A percentile compares a stretch with the other conserved stretches of the same genome.
phyloP scores from a whole-genome alignment of 371 early-diverging fungal genomes.

The Rhizopus delemar region DNA sequence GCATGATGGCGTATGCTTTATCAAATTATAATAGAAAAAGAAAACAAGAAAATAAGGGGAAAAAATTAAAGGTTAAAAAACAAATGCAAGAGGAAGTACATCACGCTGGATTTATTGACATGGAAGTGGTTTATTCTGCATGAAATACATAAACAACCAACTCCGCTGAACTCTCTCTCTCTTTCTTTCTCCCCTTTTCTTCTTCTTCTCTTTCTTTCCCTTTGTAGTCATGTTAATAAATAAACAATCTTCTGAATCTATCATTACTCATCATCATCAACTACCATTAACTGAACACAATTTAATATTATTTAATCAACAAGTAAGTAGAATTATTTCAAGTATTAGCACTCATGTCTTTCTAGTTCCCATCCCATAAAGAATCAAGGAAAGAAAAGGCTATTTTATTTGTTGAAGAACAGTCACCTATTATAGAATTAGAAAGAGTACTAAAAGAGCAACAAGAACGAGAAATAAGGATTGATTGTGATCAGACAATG shows the following conservation, averaged over 20 bases:
- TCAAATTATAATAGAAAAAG: constrained; percentile 18
- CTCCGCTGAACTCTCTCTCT: neutral
- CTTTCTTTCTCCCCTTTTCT: constrained; percentile 4
- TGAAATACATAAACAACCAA: constrained; percentile 1
- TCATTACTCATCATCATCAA: neutral
- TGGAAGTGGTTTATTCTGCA: constrained; percentile 17
- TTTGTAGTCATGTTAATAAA: neutral
- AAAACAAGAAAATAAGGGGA: constrained; percentile 10
- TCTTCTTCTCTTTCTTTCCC: neutral
- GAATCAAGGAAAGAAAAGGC: constrained; percentile 10
- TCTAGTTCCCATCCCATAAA: constrained; percentile 17
- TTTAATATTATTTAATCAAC: constrained; percentile 3
- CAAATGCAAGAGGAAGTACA: constrained; percentile 24
- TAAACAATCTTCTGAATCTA: neutral
- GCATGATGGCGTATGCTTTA: constrained; percentile 13
- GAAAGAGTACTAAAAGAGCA: constrained; percentile 4
- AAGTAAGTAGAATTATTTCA: neutral
- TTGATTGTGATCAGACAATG: no score
- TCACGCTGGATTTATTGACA: constrained; percentile 26
- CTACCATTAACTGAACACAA: constrained; percentile 24
- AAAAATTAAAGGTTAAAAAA: constrained; percentile 19
- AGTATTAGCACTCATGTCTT: neutral
- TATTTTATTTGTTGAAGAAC: constrained; percentile 13
- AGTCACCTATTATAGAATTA: constrained; percentile 7
- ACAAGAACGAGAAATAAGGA: neutral